These are phyloP conservation scores for Heritiera littoralis DNA, from an alignment of 345 rosid species.

Conservation along the genomic window DNA sequence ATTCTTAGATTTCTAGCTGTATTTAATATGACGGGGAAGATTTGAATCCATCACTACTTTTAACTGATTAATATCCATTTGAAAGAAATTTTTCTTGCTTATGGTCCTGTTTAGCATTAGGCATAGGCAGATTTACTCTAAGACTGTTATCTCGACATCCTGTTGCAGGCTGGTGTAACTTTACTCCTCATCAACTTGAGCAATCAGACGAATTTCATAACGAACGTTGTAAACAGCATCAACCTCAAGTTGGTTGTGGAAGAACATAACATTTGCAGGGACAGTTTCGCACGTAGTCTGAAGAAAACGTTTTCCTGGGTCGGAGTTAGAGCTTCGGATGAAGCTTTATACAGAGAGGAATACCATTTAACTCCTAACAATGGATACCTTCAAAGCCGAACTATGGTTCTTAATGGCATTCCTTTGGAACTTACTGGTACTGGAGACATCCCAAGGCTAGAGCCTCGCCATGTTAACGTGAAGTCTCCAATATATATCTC, in stretches of 20 bases:
- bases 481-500: constrained; percentile 53
- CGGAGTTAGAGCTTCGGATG: constrained; percentile 52
- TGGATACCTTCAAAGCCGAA: constrained; percentile 60
- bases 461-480: constrained; percentile 50
- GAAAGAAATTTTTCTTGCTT: not conserved
- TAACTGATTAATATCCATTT: not conserved
- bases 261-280: constrained; percentile 21
- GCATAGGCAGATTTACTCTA: not conserved
- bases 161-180: constrained; percentile 74
- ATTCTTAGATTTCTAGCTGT: not conserved
- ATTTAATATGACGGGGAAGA: not conserved
- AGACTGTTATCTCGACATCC: too few species aligned
- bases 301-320: constrained; percentile 65
- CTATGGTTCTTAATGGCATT: constrained; percentile 73
- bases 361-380: constrained; percentile 82
- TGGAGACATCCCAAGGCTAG: constrained; percentile 60
- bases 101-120: not conserved
- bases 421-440: constrained; percentile 51
- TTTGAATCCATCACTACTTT: not conserved
- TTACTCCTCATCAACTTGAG: constrained; percentile 79
- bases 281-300: constrained; percentile 44
- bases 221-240: constrained; percentile 47
- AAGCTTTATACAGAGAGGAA: constrained; percentile 62
- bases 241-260: constrained; percentile 32
- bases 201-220: constrained; percentile 55